Evolutionary conservation across 2,329 filamentous ascomycete species (phyloP), one percentile per base, ranked within the genome.

Genomic region (Monosporascus sp.): DNA sequence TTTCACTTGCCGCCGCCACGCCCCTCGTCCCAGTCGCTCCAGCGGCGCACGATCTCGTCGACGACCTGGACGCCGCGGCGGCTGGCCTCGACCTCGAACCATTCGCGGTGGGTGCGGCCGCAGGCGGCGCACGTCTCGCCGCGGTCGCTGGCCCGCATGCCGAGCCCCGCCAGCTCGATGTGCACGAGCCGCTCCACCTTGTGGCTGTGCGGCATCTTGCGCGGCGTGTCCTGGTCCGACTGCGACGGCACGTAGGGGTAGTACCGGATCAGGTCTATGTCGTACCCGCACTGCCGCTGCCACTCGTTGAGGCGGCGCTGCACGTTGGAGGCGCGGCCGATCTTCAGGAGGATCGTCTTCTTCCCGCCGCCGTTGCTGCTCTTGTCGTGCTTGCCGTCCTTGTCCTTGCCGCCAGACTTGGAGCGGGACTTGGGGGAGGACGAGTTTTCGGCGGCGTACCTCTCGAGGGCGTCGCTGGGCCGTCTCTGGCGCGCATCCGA

Each of bases 281-380:
- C 84, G 67, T 97, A 91, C 1, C 90, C 90, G 69, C 94, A 99
- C 72, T 99, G 94, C 25, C 88, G 84, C 50, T 86, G 86, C 94
- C 94, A 97, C 71, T 97, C 89, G 64, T 92, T 91, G 73, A 99
- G 81, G 15, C 94, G 83, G 6, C 92, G 82, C 65, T 96, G 90
- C 3, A 99, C 92, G 64, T 99, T 99, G 60, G 83, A 77, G 5
- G 84, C 83, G 9, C 84, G 76, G 5, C 84, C 84, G 55, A 87
- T 86, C 66, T 87, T 87, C 52, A 87, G 75, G 31, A 86, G 74
- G 62, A 86, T 87, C 2, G 85, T 90, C 55, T 84, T 83, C 48
- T 73, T 70, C 48, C 67, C 60, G 48, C 63, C 60, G 54, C 49
- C 64, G 45, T 22, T 24, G 22, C 5, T 5, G 22, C 44, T 53